Percentiles rank a stretch among this genome's conserved stretches.
Evolutionary conservation across 495 filamentous ascomycete species (phyloP).

Genomic region (Trichoderma erinaceum): DNA sequence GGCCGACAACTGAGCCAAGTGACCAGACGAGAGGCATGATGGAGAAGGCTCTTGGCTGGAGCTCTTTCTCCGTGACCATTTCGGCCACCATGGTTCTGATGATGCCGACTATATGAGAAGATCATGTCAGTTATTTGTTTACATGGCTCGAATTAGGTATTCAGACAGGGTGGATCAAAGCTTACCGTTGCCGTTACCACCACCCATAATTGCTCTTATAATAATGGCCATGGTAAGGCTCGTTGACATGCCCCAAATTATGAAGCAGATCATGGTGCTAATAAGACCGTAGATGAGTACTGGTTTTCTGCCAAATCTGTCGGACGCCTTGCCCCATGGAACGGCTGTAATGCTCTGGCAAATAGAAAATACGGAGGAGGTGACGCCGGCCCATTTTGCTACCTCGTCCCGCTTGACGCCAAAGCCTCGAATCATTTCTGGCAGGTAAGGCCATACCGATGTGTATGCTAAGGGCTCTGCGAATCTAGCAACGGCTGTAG

Average conservation of each 20-base stretch:
- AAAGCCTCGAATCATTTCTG: constrained; percentile 80
- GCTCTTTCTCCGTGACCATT: constrained; percentile 72
- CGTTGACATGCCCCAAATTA: constrained; percentile 74
- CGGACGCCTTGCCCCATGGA: constrained; percentile 72
- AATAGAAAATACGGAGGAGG: constrained; percentile 65
- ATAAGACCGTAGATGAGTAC: constrained; percentile 62
- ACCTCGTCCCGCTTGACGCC: constrained; percentile 65
- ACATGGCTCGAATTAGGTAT: not conserved
- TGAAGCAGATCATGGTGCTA: constrained; percentile 64
- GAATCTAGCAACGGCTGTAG: constrained; percentile 65
- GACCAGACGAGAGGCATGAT: constrained; percentile 82
- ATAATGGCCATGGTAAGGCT: constrained; percentile 65
- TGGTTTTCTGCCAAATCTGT: constrained; percentile 68
- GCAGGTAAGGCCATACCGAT: constrained; percentile 83
- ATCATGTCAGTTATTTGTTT: not conserved
- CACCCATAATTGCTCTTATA: constrained; percentile 61
- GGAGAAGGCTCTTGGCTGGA: constrained; percentile 76
- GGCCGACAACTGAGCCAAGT: constrained; percentile 81
- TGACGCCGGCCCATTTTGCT: constrained; percentile 70
- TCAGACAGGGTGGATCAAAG: constrained; percentile 9
- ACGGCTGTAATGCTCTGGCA: constrained; percentile 68
- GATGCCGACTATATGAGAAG: constrained; percentile 46
- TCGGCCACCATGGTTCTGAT: constrained; percentile 66
- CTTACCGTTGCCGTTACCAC: constrained; percentile 57
- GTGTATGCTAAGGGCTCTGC: constrained; percentile 81